Conservation (phyloP, 176 grass and related monocot genomes). For the Avena atlantica region DNA sequence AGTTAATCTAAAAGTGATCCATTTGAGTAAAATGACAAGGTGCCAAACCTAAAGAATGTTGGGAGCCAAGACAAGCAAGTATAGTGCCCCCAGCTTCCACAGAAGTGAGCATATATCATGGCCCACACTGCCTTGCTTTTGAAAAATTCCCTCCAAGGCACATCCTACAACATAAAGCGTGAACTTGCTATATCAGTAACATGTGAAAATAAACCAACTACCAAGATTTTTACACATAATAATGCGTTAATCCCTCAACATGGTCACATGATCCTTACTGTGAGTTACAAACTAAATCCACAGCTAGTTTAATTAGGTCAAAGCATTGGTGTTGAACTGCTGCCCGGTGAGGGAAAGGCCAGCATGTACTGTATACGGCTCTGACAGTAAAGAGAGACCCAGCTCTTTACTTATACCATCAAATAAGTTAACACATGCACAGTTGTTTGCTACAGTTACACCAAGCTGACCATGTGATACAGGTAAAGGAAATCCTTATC, state of each 20-base stretch:
- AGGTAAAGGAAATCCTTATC: neutral
- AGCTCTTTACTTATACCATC: neutral
- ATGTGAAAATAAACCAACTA: slow-evolving; percentile 14
- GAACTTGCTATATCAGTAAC: slow-evolving; percentile 16
- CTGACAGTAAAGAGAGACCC: slow-evolving; percentile 3
- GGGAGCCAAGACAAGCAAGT: slow-evolving; percentile 98
- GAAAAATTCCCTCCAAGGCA: slow-evolving; percentile 98
- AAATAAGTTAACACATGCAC: neutral
- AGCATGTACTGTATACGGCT: neutral
- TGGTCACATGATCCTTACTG: slow-evolving; percentile 15
- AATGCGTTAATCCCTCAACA: neutral
- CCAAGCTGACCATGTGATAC: neutral
- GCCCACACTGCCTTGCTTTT: slow-evolving; percentile 94
- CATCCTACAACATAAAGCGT: slow-evolving; percentile 66
- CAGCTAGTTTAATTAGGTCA: slow-evolving; percentile 31
- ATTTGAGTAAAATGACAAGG: slow-evolving; percentile 24
- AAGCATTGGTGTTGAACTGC: neutral
- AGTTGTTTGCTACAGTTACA: slow-evolving; percentile 12
- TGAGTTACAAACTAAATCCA: slow-evolving; percentile 17
- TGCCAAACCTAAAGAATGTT: slow-evolving; percentile 86
- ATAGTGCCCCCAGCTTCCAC: slow-evolving; percentile 97
- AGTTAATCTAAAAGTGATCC: slow-evolving; percentile 14
- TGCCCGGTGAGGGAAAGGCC: neutral
- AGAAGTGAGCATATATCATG: slow-evolving; percentile 99
- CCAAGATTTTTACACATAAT: slow-evolving; percentile 7